Percentiles rank a stretch among this genome's conserved stretches.
phyloP scores from a whole-genome alignment of 2,329 filamentous ascomycete species.

The Cercospora sp. region DNA sequence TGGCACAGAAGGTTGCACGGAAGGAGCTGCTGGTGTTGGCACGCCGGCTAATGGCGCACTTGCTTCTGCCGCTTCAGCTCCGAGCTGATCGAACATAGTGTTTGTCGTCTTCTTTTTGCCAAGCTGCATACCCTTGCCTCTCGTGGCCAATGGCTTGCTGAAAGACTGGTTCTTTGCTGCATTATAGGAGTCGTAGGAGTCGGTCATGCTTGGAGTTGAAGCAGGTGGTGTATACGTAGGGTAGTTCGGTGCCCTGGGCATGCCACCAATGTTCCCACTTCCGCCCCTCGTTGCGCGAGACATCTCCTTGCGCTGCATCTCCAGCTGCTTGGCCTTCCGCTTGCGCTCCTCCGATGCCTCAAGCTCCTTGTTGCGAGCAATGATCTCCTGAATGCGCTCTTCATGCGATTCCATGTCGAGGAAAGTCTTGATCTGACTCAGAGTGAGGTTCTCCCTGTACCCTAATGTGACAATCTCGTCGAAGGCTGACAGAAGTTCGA shows the following conservation, averaged over 20 bases:
- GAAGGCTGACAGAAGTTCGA: conserved; percentile 92
- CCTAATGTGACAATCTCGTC: conserved; percentile 95
- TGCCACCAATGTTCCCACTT: conserved; percentile 40
- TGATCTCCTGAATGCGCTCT: conserved; percentile 98
- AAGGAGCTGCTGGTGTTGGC: conserved; percentile 51
- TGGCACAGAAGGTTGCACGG: conserved; percentile 51
- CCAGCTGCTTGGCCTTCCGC: conserved; percentile 95
- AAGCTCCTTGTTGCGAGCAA: conserved; percentile 93
- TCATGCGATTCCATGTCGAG: conserved; percentile 99
- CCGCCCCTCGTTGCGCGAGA: conserved; percentile 66
- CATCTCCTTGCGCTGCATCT: conserved; percentile 97
- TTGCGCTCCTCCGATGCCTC: conserved; percentile 98
- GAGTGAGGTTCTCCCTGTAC: conserved; percentile 92
- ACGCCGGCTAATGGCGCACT: conserved; percentile 62
- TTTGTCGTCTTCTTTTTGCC: conserved; percentile 98
- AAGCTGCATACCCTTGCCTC: conserved; percentile 98
- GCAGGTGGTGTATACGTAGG: conserved; percentile 90
- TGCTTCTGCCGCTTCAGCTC: conserved; percentile 83
- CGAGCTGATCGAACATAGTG: conserved; percentile 95
- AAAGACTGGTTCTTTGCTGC: conserved; percentile 94
- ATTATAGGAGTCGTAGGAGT: conserved; percentile 91
- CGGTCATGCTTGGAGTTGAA: conserved; percentile 70
- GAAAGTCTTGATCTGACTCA: conserved; percentile 98
- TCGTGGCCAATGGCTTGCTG: conserved; percentile 71
- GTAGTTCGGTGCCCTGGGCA: conserved; percentile 76